A percentile compares a stretch with the other conserved stretches of the same genome.
Evolutionary conservation across 805 yeast genomes (phyloP).

Genomic region (Starmerella floris): DNA sequence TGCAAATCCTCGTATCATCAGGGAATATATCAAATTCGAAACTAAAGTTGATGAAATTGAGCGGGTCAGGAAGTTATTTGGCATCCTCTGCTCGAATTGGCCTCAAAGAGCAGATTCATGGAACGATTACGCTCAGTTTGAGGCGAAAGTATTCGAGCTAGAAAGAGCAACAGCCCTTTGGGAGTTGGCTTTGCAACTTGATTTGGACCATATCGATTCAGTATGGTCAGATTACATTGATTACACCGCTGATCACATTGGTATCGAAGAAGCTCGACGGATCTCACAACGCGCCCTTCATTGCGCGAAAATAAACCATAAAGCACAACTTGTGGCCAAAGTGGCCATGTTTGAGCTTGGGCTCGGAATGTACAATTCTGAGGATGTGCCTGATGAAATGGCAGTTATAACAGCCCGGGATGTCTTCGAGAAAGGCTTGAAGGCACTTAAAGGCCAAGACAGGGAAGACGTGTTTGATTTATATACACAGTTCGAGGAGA

Average conservation of each 20-base stretch:
- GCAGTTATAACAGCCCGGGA: slow-evolving; percentile 39
- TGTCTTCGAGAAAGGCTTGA: slow-evolving; percentile 44
- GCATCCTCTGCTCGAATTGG: slow-evolving; percentile 44
- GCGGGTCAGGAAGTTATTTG: slow-evolving; percentile 60
- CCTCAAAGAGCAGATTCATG: slow-evolving; percentile 37
- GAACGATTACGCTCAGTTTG: slow-evolving; percentile 56
- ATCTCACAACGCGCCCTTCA: slow-evolving; percentile 30
- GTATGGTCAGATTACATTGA: slow-evolving; percentile 38
- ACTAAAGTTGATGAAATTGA: slow-evolving; percentile 61
- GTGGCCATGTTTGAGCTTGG: slow-evolving; percentile 60
- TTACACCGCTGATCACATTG: slow-evolving; percentile 46
- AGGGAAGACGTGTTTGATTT: slow-evolving; percentile 47
- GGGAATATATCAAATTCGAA: slow-evolving; percentile 57
- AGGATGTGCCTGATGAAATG: slow-evolving; percentile 37
- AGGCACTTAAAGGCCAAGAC: slow-evolving; percentile 34
- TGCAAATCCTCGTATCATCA: slow-evolving; percentile 35
- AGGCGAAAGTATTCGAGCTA: slow-evolving; percentile 50
- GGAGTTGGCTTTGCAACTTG: slow-evolving; percentile 35
- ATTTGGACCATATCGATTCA: slow-evolving; percentile 22
- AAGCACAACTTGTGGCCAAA: slow-evolving; percentile 43
- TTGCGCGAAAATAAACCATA: slow-evolving; percentile 13
- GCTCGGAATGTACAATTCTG: slow-evolving; percentile 36
- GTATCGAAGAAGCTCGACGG: slow-evolving; percentile 42
- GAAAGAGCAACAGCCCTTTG: slow-evolving; percentile 55
- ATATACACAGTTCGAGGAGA: slow-evolving; percentile 48